Conservation (phyloP, 768 basidiomycete genomes). For the Boletus sp. region DNA sequence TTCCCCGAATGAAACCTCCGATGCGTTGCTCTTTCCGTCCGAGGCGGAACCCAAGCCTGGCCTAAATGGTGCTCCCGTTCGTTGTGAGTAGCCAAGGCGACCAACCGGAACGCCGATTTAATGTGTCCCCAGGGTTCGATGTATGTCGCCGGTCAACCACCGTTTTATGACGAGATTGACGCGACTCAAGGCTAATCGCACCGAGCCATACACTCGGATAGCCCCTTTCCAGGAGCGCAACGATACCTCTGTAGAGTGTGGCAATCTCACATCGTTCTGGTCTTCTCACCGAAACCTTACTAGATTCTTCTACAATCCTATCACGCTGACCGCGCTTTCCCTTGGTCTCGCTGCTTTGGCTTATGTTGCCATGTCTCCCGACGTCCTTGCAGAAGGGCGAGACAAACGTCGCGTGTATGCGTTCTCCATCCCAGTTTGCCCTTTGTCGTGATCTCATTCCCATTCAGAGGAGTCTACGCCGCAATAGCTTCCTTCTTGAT, state of each 20-base stretch:
- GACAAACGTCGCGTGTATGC: conserved; percentile 80
- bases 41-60: conserved; percentile 72
- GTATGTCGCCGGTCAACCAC: conserved; percentile 46
- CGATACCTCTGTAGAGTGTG: conserved; percentile 82
- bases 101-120: conserved; percentile 1
- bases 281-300: conserved; percentile 3
- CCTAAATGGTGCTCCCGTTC: conserved; percentile 68
- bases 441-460: conserved; percentile 9
- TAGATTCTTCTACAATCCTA: conserved; percentile 85
- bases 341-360: conserved; percentile 64
- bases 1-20: conserved; percentile 62
- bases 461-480: conserved; percentile 69
- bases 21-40: conserved; percentile 43
- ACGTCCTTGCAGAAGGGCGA: conserved; percentile 78
- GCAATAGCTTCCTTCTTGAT: conserved; percentile 68
- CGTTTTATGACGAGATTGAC: conserved; percentile 16
- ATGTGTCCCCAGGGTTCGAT: conserved; percentile 65
- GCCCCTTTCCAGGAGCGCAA: conserved; percentile 79
- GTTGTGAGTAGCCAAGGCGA: conserved; percentile 54
- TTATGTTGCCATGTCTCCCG: conserved; percentile 79
- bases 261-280: neutral
- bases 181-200: conserved; percentile 65
- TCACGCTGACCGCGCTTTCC: conserved; percentile 73
- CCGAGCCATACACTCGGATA: conserved; percentile 80
- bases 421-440: neutral